Percentiles rank a stretch among this genome's conserved stretches.
phyloP scores from a whole-genome alignment of 2,329 filamentous ascomycete species.

The Microcera coccophila region DNA sequence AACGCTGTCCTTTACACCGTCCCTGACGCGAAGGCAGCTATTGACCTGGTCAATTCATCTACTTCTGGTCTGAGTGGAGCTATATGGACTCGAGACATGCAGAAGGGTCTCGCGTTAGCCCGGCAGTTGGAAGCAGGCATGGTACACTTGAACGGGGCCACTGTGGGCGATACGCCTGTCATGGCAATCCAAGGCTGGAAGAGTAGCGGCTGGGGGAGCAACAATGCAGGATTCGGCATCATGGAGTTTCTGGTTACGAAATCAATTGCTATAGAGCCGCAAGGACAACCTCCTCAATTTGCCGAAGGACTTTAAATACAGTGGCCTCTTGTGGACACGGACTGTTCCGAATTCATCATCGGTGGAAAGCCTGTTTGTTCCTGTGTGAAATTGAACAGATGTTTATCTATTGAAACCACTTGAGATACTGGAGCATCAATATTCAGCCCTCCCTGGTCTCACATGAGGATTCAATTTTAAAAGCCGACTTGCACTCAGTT shows the following conservation, averaged over 20 bases:
- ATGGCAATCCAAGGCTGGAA: background rate
- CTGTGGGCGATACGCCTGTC: background rate
- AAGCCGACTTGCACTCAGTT: too few species aligned
- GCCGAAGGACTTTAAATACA: too few species aligned
- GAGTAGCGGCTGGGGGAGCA: background rate
- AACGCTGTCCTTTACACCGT: slow-evolving; percentile 62
- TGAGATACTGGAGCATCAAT: too few species aligned
- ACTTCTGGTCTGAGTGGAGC: slow-evolving; percentile 2
- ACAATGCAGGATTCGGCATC: background rate
- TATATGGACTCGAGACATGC: background rate
- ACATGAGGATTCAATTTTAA: too few species aligned
- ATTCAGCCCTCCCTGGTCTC: too few species aligned
- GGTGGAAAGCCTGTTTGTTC: too few species aligned
- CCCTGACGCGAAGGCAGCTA: slow-evolving; percentile 49
- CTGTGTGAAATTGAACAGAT: too few species aligned
- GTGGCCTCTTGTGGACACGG: too few species aligned
- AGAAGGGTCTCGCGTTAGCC: background rate
- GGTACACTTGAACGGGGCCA: background rate
- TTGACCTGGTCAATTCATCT: background rate
- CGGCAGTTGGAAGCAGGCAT: background rate
- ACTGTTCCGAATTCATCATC: too few species aligned
- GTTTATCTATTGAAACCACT: too few species aligned
- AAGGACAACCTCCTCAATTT: too few species aligned
- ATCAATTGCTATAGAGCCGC: background rate
- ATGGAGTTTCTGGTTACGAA: background rate